Base-by-base conservation (phyloP, 805 yeast genomes). In the Pichia sporocuriosa region DNA sequence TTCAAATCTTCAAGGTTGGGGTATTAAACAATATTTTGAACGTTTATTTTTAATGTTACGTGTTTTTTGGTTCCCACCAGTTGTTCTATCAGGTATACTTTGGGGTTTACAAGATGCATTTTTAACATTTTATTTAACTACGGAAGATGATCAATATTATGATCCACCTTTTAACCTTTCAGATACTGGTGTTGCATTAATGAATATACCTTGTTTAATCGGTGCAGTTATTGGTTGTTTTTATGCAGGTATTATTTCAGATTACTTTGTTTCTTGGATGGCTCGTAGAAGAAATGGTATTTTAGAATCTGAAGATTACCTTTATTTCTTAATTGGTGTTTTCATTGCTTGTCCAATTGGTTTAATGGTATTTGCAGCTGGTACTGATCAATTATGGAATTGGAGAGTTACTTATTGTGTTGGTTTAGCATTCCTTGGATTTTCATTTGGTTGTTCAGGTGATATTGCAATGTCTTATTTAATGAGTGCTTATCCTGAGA, bases 81-180 rank as follows among this genome's bases (percentile, higher is more conserved):
- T 77, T 12, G 62, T 80, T 52, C 63, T 76, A 20, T 76, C 84
- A 2, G 85, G 86, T 37, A 45, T 79, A n/a, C 75, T 82, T 48
- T 84, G 90, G 90, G 90, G 90, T 34, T 67, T 78, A 44, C 90
- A 83, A 58, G 87, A 81, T 55, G 84, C 87, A 0, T 79, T 81
- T 55, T 68, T 83, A 48, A 76, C 89, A 0, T 83, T 84, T 52
- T 84, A 82, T 58, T 59, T 84, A 47, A 82, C 89, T 3, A 75
- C 84, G 10, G 84, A 81, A 56, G 88, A 82, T 45, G 79, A 79
- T 42, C 65, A 68, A 48, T 83, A 77, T 63, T 76, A 77, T 39
- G 79, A 71, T 43, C 69, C 70, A 0, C 90, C 93, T 10, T 83
- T 75, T 70, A 73, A 73, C 58, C 81, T 80, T 54, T 67, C 78